Conservation (phyloP, 2,329 filamentous ascomycete genomes). For the Aquanectria penicillioides region DNA sequence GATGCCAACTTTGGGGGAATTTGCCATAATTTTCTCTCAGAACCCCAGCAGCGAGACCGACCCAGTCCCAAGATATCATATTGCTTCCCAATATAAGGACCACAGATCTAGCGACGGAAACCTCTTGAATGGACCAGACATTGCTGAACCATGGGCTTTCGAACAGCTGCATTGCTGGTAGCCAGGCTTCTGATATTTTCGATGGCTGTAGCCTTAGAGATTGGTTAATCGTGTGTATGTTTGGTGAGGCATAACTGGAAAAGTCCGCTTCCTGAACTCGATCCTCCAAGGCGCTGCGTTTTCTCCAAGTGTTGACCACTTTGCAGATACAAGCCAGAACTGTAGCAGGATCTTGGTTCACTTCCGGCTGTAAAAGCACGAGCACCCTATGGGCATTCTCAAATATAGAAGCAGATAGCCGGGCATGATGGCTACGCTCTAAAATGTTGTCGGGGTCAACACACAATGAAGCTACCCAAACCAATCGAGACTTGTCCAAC, state of each 20-base stretch:
- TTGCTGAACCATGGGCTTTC: neutral
- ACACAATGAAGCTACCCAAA: constrained; percentile 5
- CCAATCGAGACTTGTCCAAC: neutral
- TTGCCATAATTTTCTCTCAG: constrained; percentile 6
- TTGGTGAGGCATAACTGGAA: neutral
- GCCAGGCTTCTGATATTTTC: neutral
- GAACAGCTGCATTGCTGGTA: neutral
- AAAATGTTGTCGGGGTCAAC: neutral
- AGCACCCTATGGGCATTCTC: neutral
- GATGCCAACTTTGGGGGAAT: neutral
- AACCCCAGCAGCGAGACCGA: constrained; percentile 6
- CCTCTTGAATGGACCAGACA: constrained; percentile 13
- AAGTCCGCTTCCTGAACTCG: neutral
- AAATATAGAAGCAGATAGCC: neutral
- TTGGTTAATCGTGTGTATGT: neutral
- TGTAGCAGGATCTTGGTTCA: neutral
- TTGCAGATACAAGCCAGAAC: neutral
- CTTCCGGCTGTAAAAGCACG: neutral
- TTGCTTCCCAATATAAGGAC: neutral
- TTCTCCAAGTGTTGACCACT: constrained; percentile 1
- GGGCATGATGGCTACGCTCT: constrained; percentile 3
- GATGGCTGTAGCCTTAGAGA: neutral
- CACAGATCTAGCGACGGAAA: neutral
- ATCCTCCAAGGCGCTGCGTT: neutral
- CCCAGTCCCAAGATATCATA: neutral